These are phyloP conservation scores for Peronospora destructor DNA, from an alignment of 352 stramenopile species.

Conservation along the genomic window DNA sequence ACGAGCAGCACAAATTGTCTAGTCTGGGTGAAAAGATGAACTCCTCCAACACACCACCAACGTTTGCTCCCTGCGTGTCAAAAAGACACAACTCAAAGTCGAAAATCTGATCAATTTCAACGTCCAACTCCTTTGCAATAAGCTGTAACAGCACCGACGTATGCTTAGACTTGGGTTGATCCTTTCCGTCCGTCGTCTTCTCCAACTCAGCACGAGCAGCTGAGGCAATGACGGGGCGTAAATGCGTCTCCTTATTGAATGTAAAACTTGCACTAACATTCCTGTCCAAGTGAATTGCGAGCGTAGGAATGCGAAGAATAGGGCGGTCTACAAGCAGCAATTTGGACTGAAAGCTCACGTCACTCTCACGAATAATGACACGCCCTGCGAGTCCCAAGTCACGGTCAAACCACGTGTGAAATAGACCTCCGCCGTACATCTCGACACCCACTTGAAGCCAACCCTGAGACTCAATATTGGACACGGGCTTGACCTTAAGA, in stretches of 20 bases:
- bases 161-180: slow-evolving; percentile 76
- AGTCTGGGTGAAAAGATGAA: slow-evolving; percentile 95
- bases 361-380: slow-evolving; percentile 85
- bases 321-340: slow-evolving; percentile 92
- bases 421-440: slow-evolving; percentile 89
- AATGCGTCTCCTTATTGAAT: slow-evolving; percentile 96
- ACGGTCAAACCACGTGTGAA: slow-evolving; percentile 98
- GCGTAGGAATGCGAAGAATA: slow-evolving; percentile 93
- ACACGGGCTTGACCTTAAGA: slow-evolving; percentile 93
- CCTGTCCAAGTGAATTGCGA: slow-evolving; percentile 96
- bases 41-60: slow-evolving; percentile 90
- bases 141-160: slow-evolving; percentile 89
- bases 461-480: slow-evolving; percentile 80
- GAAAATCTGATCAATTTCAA: slow-evolving; percentile 85
- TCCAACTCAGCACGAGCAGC: slow-evolving; percentile 83
- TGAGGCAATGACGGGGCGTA: slow-evolving; percentile 89
- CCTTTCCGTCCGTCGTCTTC: slow-evolving; percentile 47
- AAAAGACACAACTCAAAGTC: slow-evolving; percentile 96
- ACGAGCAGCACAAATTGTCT: slow-evolving; percentile 97
- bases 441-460: slow-evolving; percentile 82
- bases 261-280: slow-evolving; percentile 86
- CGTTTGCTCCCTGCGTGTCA: slow-evolving; percentile 89
- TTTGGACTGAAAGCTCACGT: slow-evolving; percentile 59
- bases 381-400: slow-evolving; percentile 91
- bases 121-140: slow-evolving; percentile 86